Evolutionary conservation across 768 basidiomycete species (phyloP).

Genomic region (Tricholoma terreum): DNA sequence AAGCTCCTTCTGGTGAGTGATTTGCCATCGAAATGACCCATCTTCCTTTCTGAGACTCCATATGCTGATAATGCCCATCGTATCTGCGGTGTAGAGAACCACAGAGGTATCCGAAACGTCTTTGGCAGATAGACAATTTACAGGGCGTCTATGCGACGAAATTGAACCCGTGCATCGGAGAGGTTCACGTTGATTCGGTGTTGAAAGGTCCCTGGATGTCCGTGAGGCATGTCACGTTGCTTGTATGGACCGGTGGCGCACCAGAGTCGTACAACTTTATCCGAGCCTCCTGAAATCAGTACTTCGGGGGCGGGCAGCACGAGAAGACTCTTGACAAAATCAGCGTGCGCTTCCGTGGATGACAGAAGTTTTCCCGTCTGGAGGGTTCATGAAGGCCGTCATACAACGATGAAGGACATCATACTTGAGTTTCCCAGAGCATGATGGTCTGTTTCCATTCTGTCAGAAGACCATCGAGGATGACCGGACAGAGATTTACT

Average conservation of each 20-base stretch:
- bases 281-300: slow-evolving; percentile 85
- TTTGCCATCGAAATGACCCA: slow-evolving; percentile 43
- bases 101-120: slow-evolving; percentile 41
- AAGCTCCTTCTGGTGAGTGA: slow-evolving; percentile 52
- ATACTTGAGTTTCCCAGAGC: slow-evolving; percentile 80
- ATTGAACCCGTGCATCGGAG: slow-evolving; percentile 62
- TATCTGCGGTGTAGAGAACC: slow-evolving; percentile 81
- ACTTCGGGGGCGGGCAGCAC: slow-evolving; percentile 64
- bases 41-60: slow-evolving; percentile 64
- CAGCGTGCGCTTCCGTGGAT: slow-evolving; percentile 74
- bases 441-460: slow-evolving; percentile 64
- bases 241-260: slow-evolving; percentile 33
- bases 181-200: slow-evolving; percentile 35
- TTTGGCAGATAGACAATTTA: slow-evolving; percentile 72
- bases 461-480: slow-evolving; percentile 9
- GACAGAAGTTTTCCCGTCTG: slow-evolving; percentile 73
- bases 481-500: slow-evolving; percentile 29
- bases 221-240: background rate
- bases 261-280: slow-evolving; percentile 88
- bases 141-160: slow-evolving; percentile 83
- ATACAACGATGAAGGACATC: slow-evolving; percentile 6
- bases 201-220: slow-evolving; percentile 59
- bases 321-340: slow-evolving; percentile 87
- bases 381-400: background rate
- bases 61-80: slow-evolving; percentile 83